phyloP scores from a whole-genome alignment of 768 basidiomycete genomes.

The Mycena vulgaris region DNA sequence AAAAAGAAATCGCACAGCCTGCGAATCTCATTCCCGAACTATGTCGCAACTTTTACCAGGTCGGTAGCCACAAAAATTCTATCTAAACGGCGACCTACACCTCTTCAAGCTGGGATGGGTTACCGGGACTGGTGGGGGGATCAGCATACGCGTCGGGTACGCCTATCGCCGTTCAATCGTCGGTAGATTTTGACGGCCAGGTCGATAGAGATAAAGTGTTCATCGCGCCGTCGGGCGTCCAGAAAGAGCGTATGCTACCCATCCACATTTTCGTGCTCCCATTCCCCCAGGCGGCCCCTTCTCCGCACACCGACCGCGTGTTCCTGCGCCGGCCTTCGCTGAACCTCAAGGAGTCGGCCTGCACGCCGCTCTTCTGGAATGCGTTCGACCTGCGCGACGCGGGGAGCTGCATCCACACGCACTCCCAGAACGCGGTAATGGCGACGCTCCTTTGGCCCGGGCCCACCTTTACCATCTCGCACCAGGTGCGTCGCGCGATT shows the following conservation, averaged over 20 bases:
- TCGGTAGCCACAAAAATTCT: constrained; percentile 38
- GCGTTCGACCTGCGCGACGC: constrained; percentile 31
- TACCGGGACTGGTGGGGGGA: constrained; percentile 90
- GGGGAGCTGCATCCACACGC: constrained; percentile 57
- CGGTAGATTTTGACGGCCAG: background rate
- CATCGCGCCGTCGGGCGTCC: constrained; percentile 91
- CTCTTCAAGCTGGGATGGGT: constrained; percentile 86
- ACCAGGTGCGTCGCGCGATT: constrained; percentile 69
- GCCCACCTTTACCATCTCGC: constrained; percentile 82
- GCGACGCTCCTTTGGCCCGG: constrained; percentile 85
- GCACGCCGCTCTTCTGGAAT: constrained; percentile 68
- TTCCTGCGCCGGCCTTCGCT: constrained; percentile 83
- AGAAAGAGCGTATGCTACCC: constrained; percentile 90
- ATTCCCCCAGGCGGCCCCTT: constrained; percentile 74
- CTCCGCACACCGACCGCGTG: constrained; percentile 77
- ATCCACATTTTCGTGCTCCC: constrained; percentile 92
- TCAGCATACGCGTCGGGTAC: constrained; percentile 80
- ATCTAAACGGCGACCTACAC: constrained; percentile 19
- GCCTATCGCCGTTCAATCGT: constrained; percentile 38
- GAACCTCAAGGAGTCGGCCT: constrained; percentile 87
- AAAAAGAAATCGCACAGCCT: constrained; percentile 69
- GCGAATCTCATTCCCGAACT: constrained; percentile 94
- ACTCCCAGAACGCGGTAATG: background rate
- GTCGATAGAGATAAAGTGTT: constrained; percentile 77
- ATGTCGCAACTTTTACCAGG: constrained; percentile 85